Base-by-base conservation (phyloP, 2,329 filamentous ascomycete genomes). In the Diaporthe sp. region DNA sequence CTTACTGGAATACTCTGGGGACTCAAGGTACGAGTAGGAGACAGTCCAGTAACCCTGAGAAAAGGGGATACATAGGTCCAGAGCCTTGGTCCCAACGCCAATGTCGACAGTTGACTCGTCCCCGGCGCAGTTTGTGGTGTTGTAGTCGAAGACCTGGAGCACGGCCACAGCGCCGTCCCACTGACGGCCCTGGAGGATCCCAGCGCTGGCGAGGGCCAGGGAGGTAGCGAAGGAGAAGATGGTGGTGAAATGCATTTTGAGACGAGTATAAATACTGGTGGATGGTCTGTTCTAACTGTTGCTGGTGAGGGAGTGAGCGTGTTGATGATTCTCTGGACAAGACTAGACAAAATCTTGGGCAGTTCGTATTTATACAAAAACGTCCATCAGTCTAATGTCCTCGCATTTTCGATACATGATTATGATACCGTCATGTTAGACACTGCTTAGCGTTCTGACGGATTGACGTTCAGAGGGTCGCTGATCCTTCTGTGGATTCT, bases 201-300 rank as follows among this genome's bases (percentile, higher is more conserved):
- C 57, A 4, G 57, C 70, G 34, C n/a, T 72, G 34, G 34, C 70
- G 3, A 72, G 44, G 15, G 70, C 57, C 19, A 72, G 34, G n/a
- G 31, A 62, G 13, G 44, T 62, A 12, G 57, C 57, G n/a, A 72
- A 19, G 46, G 70, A 44, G 57, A 62, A 62, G 46, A 62, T 22
- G 13, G 10, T 62, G n/a, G 57, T 62, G 22, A 62, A 25, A 10
- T 72, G 70, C 57, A 72, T 62, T 12, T 62, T 34, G 34, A 39
- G 31, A 17, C 22, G 31, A 67, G 28, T n/a, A 10, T 49, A 4
- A 53, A 22, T n/a, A n/a, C 17, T 7, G 6, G 2, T 3, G 25
- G 31, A n/a, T 31, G 42, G 15, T 13, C 17, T 61, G n/a, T 9
- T 15, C n/a, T 17, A 8, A 22, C 12, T 49, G 22, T 53, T 39